Base-by-base conservation (phyloP, 2,329 filamentous ascomycete species). In the Ophiostoma quercus region DNA sequence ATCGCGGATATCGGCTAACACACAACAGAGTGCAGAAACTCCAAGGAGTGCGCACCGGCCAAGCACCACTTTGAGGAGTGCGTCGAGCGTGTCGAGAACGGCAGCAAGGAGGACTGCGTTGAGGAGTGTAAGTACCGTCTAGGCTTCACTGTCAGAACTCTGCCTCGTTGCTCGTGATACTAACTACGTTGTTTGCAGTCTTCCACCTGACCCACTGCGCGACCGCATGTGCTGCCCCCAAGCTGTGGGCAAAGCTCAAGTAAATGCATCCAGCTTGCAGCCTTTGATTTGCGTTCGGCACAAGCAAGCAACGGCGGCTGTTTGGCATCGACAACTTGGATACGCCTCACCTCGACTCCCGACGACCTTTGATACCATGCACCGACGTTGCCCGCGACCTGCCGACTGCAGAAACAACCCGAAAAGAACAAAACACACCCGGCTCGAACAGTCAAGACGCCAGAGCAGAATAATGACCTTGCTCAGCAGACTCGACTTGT, bases 61-160 rank as follows among this genome's bases (percentile, higher is more conserved):
- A 99, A 98, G 89, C 94, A 98, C 86, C 95, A 99, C 87, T 98
- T 91, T 81, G 94, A 98, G 75, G 92, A 97, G 84, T 99, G 95
- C 81, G 93, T 94, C 76, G 94, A 97, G 87, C 93, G 95, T 77
- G 95, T 99, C 76, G 88, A 92, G 77, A 87, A 90, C 76, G 86
- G 90, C 74, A 88, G 90, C 76, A 88, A 91, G 77, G 95, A 99
- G 87, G 94, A 98, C 84, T 99, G 95, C 78, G 92, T 98, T 75
- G 95, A 99, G 86, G 95, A 99, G 86, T 99, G 95, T 98, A 90
- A 82, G 94, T 76, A 2, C 12, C 19, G 43, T 8, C n/a, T n/a
- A n/a, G n/a, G n/a, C n/a, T n/a, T n/a, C n/a, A n/a, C n/a, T n/a
- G n/a, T n/a, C n/a, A n/a, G n/a, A n/a, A n/a, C n/a, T n/a, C n/a